Evolutionary conservation across 495 filamentous ascomycete species (phyloP).

Genomic region (Extremus antarcticus): DNA sequence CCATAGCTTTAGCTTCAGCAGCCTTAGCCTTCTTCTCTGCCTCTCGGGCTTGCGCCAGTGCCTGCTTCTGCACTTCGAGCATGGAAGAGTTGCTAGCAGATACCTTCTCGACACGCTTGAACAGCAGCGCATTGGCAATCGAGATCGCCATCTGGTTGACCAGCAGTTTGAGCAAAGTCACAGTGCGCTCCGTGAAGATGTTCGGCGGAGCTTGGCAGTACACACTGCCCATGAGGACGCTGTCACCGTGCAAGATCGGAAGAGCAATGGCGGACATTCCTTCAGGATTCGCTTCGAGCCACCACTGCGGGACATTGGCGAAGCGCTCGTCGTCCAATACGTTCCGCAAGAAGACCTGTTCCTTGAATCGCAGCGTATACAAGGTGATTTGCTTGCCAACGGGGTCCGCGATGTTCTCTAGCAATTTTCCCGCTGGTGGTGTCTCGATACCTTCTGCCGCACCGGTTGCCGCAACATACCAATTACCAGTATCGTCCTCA

Average conservation of each 20-base stretch:
- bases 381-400: conserved; percentile 70
- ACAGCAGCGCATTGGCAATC: conserved; percentile 73
- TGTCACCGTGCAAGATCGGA: conserved; percentile 68
- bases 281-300: conserved; percentile 53
- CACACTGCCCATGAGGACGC: conserved; percentile 66
- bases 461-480: conserved; percentile 68
- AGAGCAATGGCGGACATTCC: conserved; percentile 76
- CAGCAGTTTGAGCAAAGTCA: conserved; percentile 73
- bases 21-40: conserved; percentile 74
- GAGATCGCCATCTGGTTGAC: conserved; percentile 86
- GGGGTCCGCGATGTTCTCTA: conserved; percentile 51
- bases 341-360: conserved; percentile 74
- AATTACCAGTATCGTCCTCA: conserved; percentile 57
- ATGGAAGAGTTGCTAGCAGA: conserved; percentile 64
- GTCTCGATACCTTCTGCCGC: conserved; percentile 54
- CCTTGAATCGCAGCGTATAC: conserved; percentile 73
- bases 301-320: conserved; percentile 63
- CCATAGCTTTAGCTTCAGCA: conserved; percentile 72
- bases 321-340: conserved; percentile 78
- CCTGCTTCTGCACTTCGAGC: conserved; percentile 75
- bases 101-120: conserved; percentile 49
- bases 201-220: conserved; percentile 78
- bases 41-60: conserved; percentile 65
- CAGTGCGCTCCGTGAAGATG: conserved; percentile 78
- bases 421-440: conserved; percentile 51